Percentiles rank a stretch among this genome's conserved stretches.
Conservation (phyloP, 2,329 filamentous ascomycete genomes). For the Aspergillus sp. region DNA sequence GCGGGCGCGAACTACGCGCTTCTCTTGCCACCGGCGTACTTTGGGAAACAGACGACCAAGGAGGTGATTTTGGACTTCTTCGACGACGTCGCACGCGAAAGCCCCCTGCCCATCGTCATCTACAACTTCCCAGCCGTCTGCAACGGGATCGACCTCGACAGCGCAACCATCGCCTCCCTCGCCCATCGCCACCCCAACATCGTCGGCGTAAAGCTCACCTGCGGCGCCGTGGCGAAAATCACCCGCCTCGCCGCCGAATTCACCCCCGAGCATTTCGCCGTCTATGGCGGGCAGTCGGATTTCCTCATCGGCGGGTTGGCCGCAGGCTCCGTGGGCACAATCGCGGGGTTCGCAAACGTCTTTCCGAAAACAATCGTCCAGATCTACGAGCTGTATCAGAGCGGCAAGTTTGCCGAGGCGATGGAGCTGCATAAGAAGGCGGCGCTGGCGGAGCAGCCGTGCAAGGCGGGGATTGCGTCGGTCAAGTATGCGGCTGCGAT, state of each 20-base stretch:
- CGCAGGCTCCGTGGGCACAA: conserved; percentile 59
- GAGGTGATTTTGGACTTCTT: conserved; percentile 65
- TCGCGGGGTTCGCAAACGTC: conserved; percentile 63
- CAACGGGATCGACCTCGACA: conserved; percentile 71
- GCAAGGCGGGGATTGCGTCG: conserved; percentile 68
- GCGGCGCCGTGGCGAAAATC: conserved; percentile 65
- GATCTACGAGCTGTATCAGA: conserved; percentile 65
- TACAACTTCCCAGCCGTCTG: conserved; percentile 73
- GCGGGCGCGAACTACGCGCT: conserved; percentile 67
- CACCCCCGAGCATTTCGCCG: conserved; percentile 62
- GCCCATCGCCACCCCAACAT: conserved; percentile 57
- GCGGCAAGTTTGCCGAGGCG: conserved; percentile 63
- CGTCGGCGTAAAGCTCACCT: conserved; percentile 69
- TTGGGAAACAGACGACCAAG: conserved; percentile 65
- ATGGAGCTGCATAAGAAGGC: conserved; percentile 64
- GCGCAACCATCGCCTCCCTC: conserved; percentile 61
- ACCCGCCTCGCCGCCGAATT: conserved; percentile 60
- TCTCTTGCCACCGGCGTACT: conserved; percentile 67
- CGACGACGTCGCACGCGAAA: conserved; percentile 57
- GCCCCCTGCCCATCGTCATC: conserved; percentile 62
- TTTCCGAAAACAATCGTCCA: conserved; percentile 60
- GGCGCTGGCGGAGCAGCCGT: conserved; percentile 67
- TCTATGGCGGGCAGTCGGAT: conserved; percentile 74
- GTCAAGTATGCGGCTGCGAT: conserved; percentile 71
- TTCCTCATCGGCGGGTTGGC: conserved; percentile 64